These are phyloP conservation scores for Euptelea pleiosperma DNA, from an alignment of 164 flowering plant species.

Conservation along the genomic window DNA sequence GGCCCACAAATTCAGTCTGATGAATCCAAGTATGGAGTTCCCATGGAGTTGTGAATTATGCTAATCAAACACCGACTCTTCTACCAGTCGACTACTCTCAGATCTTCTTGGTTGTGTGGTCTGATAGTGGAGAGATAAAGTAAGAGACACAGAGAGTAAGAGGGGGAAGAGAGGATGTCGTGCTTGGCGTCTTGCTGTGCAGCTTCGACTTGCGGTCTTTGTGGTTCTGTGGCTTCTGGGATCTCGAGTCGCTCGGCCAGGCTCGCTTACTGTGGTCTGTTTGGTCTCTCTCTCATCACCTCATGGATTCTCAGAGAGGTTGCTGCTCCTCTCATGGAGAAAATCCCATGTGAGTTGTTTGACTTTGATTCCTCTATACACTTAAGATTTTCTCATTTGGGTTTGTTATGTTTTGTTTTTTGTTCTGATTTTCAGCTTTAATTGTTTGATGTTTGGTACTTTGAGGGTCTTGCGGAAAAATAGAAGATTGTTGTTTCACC, in stretches of 20 bases:
- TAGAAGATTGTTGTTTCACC: neutral
- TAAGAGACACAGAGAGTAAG: slow-evolving; percentile 10
- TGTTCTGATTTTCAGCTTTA: neutral
- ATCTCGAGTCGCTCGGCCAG: slow-evolving; percentile 60
- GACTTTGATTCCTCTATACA: too few species aligned
- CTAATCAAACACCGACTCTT: too few species aligned
- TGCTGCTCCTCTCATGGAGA: slow-evolving; percentile 55
- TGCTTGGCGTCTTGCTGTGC: slow-evolving; percentile 60
- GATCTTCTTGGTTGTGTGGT: too few species aligned
- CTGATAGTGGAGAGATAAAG: neutral
- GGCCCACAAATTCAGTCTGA: too few species aligned
- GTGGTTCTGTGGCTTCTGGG: slow-evolving; percentile 63
- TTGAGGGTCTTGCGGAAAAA: too few species aligned
- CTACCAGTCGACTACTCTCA: too few species aligned
- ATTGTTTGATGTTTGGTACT: neutral
- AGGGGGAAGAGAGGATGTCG: slow-evolving; percentile 36
- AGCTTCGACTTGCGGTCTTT: slow-evolving; percentile 52
- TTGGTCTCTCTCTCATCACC: slow-evolving; percentile 55
- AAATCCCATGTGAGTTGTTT: slow-evolving; percentile 48
- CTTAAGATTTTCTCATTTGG: neutral
- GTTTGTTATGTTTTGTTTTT: neutral
- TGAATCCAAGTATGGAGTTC: too few species aligned
- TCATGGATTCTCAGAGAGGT: slow-evolving; percentile 68
- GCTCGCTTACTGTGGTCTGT: slow-evolving; percentile 64
- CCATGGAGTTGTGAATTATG: too few species aligned